Evolutionary conservation across 495 filamentous ascomycete genomes (phyloP), one percentile per base, ranked within the genome.

Genomic region (Cryomyces minteri): DNA sequence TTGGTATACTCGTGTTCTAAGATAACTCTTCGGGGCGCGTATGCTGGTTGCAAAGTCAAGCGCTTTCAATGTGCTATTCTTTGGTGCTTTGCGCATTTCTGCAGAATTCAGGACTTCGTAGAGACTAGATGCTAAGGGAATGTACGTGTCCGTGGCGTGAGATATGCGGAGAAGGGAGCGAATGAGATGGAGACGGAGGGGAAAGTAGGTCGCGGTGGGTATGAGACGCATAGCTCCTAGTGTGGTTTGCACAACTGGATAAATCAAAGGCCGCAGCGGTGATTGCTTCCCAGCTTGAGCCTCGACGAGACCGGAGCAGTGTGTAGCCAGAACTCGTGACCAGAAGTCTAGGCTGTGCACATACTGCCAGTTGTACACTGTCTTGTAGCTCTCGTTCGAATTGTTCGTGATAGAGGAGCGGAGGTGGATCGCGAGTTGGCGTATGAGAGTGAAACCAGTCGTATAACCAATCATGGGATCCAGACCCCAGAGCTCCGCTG

Each of bases 321-420:
- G 84, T 54, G 84, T 79, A 6, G 86, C 75, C 41, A 99, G 76
- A 34, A 94, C 87, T 46, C 88, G 81, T 5, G 90, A 95, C 90
- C 90, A 99, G 70, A 99, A 99, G 64, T 99, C 92, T 32, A 99
- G 76, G 7, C 85, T 90, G 70, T 99, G 90, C 34, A 86, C 74
- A 63, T 94, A 96, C 67, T 99, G 92, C 90, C 90, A 99, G 66
- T 99, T 99, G 76, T 99, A 96, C 53, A 99, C 79, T 34, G 77
- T 77, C 62, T 88, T 90, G 70, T 88, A 95, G 8, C 81, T 80
- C 46, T 95, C 87, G 60, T 95, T 95, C 47, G 84, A 79, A 61
- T 87, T 88, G 62, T 94, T 83, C 48, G 84, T 92, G 59, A 96
- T 94, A 66, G 83, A 92, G 58, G 74, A 79, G 48, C 90, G 80